A percentile compares a stretch with the other conserved stretches of the same genome.
These are phyloP conservation scores for Cenchrus americanus DNA, from an alignment of 176 grass and related monocot genomes.

Conservation along the genomic window DNA sequence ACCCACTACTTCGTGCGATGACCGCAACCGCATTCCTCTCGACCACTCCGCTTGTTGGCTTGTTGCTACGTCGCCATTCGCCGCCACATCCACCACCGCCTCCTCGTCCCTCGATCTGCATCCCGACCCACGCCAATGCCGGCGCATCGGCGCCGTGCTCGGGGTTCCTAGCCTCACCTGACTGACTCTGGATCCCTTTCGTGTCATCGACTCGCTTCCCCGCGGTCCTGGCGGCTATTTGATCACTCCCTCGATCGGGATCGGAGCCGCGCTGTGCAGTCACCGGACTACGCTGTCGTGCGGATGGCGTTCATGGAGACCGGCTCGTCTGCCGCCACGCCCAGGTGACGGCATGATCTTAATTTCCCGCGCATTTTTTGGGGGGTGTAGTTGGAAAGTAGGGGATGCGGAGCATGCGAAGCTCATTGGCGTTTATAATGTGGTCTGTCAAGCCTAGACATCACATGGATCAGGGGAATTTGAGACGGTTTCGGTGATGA, in stretches of 20 bases:
- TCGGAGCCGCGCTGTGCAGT: conserved; percentile 60
- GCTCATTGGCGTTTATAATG: not conserved
- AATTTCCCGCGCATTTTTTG: not conserved
- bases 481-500: not conserved
- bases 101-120: conserved; percentile 11
- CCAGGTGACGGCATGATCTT: conserved; percentile 13
- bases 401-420: not conserved
- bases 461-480: not conserved
- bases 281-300: conserved; percentile 48
- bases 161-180: not conserved
- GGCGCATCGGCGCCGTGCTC: not conserved
- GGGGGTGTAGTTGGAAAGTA: not conserved
- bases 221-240: not conserved
- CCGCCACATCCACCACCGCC: not conserved
- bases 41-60: not conserved
- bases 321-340: conserved; percentile 7
- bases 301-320: conserved; percentile 55
- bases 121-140: not conserved
- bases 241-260: not conserved
- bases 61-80: not conserved
- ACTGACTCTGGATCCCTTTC: not conserved
- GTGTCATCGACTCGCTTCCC: no score
- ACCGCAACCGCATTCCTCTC: not conserved
- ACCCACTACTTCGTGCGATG: no score
- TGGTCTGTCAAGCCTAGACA: not conserved